Base-by-base conservation (phyloP, 495 filamentous ascomycete species). In the Penicillium odoratum region DNA sequence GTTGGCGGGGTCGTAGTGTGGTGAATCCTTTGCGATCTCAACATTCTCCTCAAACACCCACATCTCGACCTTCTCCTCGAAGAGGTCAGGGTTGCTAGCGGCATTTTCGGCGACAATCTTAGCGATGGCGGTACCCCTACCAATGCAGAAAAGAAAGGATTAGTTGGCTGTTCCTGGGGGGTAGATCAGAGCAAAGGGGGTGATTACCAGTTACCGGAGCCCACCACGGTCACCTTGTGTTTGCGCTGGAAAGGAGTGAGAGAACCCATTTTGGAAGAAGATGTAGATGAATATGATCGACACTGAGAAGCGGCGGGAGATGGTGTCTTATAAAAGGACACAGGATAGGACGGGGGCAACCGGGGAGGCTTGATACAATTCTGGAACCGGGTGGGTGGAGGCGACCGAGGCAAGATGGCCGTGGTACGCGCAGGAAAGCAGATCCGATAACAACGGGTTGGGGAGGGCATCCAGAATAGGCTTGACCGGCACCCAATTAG, bases 61-160 rank as follows among this genome's bases (percentile, higher is more conserved):
- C 93, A 99, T 98, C 74, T 93, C 90, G 40, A 99, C 92, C 53
- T 92, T 83, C 63, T 85, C 74, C 60, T 97, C 87, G 69, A 98
- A 99, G 46, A 96, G 60, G 30, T 90, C 83, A 0, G 85, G 78
- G 72, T 97, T 81, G 60, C 78, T 85, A 54, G 79, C 79, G 25
- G 91, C 87, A 75, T 96, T 98, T 75, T 99, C 92, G 56, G 94
- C 92, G 50, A 96, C 81, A 58, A 99, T 93, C 76, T 99, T 99
- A 63, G 93, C 87, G 69, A 99, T 97, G 43, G 94, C 92, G 42
- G 90, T 93, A 61, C 95, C 95, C 91, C 90, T 93, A 51, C 33
- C 3, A 34, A 51, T 25, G 38, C 16, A 7, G 18, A 45, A 51
- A 51, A 28, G 4, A 34, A 36, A 44, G 0, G 7, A 10, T 42